Percentiles rank a stretch among this genome's conserved stretches.
Conservation (phyloP, 2,329 filamentous ascomycete genomes). For the Colletotrichum tamarilloi region DNA sequence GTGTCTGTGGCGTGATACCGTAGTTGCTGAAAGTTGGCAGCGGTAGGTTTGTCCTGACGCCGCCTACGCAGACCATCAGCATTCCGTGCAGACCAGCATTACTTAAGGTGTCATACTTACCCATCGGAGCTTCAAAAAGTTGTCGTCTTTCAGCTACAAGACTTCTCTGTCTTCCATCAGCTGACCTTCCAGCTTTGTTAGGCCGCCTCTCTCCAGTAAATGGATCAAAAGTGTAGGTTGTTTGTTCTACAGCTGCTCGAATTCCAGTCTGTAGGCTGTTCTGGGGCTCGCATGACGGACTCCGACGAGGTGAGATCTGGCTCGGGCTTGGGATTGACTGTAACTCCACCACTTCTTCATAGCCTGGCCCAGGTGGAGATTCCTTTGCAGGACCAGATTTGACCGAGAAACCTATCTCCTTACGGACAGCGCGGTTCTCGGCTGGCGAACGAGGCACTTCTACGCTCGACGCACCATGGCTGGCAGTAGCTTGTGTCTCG, state of each 20-base stretch:
- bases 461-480: not conserved
- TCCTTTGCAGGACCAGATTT: not conserved
- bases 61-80: not conserved
- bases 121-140: not conserved
- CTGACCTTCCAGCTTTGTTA: not conserved
- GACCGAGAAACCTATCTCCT: not conserved
- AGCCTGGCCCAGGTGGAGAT: not conserved
- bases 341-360: too few species aligned
- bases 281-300: not conserved
- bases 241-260: not conserved
- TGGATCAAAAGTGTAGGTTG: not conserved
- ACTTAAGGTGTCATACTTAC: not conserved
- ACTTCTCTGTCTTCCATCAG: not conserved
- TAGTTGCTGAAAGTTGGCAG: not conserved
- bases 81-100: not conserved
- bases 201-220: not conserved
- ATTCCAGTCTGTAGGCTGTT: not conserved
- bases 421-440: not conserved
- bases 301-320: not conserved
- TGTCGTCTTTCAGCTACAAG: constrained; percentile 8
- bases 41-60: not conserved
- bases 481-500: not conserved
- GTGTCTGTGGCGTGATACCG: not conserved
- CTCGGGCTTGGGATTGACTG: not conserved
- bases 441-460: not conserved